Evolutionary conservation across 371 early-diverging fungal species (phyloP), one percentile per base, ranked within the genome.

Genomic region (Basidiobolus meristosporus): DNA sequence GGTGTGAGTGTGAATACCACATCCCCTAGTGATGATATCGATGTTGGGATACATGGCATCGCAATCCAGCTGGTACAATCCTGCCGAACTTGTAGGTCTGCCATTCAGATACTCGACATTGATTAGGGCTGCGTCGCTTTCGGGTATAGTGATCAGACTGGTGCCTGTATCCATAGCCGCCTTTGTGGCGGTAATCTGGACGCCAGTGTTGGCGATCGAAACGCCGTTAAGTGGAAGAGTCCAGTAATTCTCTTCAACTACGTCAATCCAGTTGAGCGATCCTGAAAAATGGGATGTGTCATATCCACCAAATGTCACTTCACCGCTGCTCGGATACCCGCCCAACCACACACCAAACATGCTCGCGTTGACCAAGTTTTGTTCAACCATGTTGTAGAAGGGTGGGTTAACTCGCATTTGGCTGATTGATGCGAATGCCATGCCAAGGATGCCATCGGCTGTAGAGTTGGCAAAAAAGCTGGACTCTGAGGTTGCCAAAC

Each of bases 391-490:
- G 44, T 74, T 68, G 57, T 90, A 90, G 57, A 92, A 80, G 0
- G 91, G 91, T 5, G 93, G 93, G 9, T 82, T 82, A 10, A 77
- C 82, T 19, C 65, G 59, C 33, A 76, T 49, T 20, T 88, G 89
- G 16, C 90, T 70, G 54, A 92, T 90, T 39, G 66, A 81, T 58
- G 84, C 85, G 52, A 77, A 90, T 3, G 75, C 86, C 11, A 36
- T 11, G 19, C 91, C 93, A 30, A 90, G 62, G 46, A 92, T 90
- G 12, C 93, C 93, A 51, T 92, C 93, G 51, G 90, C 90, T 17
- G 72, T 58, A 17, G 84, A 90, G 46, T 85, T 68, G 3, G 77
- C 82, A 59, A 79, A 79, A 9, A 26, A 26, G 9, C 26, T 26
- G 26, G 26, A 26, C 9, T 26, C 26, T 5, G 26, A 3, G 33